A percentile compares a stretch with the other conserved stretches of the same genome.
These are phyloP conservation scores for Cryptosporidium tyzzeri DNA, from an alignment of 169 alveolate species.

Conservation along the genomic window DNA sequence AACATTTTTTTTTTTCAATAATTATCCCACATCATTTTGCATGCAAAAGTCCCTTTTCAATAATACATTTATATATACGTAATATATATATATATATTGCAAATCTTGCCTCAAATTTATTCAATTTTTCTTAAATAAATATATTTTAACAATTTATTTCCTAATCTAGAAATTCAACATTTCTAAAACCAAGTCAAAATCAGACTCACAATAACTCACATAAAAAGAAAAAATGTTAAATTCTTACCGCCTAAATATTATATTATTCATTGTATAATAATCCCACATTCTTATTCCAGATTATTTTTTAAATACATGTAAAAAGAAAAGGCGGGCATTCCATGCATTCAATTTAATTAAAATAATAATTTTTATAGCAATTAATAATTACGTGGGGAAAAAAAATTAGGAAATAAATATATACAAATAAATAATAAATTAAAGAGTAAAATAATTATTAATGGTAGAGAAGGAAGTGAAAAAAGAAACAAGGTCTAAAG, in stretches of 20 bases:
- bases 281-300: neutral
- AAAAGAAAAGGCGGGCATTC: neutral
- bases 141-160: too few species aligned
- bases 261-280: neutral
- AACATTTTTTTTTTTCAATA: neutral
- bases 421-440: too few species aligned
- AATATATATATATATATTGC: too few species aligned
- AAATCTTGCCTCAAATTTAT: too few species aligned
- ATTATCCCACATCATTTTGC: conserved; percentile 32
- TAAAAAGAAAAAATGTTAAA: neutral
- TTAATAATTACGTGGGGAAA: neutral
- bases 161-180: too few species aligned
- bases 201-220: too few species aligned
- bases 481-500: neutral
- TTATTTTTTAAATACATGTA: neutral
- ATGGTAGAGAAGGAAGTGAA: neutral
- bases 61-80: too few species aligned
- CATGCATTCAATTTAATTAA: neutral
- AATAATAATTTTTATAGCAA: too few species aligned
- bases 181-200: too few species aligned
- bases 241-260: neutral
- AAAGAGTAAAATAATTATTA: neutral
- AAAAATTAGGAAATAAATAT: neutral
- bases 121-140: neutral
- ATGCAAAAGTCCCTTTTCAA: neutral